These are phyloP conservation scores for Penicillium capsulatum DNA, from an alignment of 2,329 filamentous ascomycete species.

Conservation along the genomic window DNA sequence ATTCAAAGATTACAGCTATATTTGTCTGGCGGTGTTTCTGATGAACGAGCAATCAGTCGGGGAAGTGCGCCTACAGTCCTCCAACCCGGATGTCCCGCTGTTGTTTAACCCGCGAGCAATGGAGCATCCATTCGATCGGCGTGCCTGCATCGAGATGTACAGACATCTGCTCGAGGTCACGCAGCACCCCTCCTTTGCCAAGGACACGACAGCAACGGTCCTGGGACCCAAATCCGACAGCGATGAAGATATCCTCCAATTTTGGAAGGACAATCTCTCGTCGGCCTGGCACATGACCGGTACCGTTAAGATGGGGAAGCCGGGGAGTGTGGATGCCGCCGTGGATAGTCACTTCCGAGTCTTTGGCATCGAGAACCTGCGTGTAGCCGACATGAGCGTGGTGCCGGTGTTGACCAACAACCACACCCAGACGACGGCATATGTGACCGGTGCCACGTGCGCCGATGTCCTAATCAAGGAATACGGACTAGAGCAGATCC, in stretches of 20 bases:
- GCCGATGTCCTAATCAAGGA: conserved; percentile 50
- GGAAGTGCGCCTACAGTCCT: conserved; percentile 50
- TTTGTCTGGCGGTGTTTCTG: conserved; percentile 45
- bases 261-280: conserved; percentile 44
- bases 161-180: conserved; percentile 44
- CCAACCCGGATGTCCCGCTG: conserved; percentile 50
- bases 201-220: conserved; percentile 43
- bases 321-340: conserved; percentile 40
- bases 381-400: conserved; percentile 45
- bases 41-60: conserved; percentile 55
- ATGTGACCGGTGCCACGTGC: conserved; percentile 50
- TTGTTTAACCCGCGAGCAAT: conserved; percentile 53
- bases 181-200: conserved; percentile 44
- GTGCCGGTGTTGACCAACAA: conserved; percentile 43
- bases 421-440: conserved; percentile 53
- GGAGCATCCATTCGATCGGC: conserved; percentile 52
- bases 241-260: conserved; percentile 52
- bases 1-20: conserved; percentile 40
- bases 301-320: conserved; percentile 55
- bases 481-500: conserved; percentile 34
- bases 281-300: conserved; percentile 56
- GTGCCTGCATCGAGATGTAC: conserved; percentile 48
- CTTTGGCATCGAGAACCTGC: conserved; percentile 36
- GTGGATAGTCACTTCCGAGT: conserved; percentile 47
- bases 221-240: conserved; percentile 45